Evolutionary conservation across 2,329 filamentous ascomycete species (phyloP).

Genomic region (Immersiporthe knoxdaviesiana): DNA sequence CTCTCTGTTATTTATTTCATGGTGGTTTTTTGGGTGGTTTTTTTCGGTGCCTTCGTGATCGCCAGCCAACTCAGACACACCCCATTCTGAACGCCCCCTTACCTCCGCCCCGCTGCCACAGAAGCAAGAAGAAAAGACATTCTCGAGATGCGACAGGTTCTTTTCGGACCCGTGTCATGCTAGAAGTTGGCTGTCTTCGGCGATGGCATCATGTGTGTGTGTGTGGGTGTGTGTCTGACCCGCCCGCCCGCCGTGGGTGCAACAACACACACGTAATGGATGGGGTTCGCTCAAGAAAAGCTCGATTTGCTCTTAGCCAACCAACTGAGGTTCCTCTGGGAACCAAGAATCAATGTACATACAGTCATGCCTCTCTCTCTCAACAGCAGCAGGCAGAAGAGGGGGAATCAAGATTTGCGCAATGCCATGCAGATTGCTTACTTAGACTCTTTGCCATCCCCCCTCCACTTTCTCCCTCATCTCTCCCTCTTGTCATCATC

Average conservation of each 20-base stretch:
- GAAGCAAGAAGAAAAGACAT: background rate
- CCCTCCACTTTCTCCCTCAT: background rate
- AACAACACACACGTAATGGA: too few relatives aligned
- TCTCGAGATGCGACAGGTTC: constrained; percentile 26
- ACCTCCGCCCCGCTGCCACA: background rate
- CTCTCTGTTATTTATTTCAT: background rate
- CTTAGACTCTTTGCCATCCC: background rate
- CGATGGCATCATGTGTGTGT: background rate
- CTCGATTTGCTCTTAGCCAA: background rate
- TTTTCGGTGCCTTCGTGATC: background rate
- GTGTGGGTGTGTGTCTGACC: background rate
- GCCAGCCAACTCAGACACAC: background rate
- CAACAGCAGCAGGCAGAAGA: constrained; percentile 20
- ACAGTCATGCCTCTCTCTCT: constrained; percentile 8
- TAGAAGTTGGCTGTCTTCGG: background rate
- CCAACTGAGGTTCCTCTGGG: background rate
- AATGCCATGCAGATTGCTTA: background rate
- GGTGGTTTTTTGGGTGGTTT: background rate
- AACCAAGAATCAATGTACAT: background rate
- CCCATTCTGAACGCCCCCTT: too few relatives aligned
- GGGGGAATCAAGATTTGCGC: background rate
- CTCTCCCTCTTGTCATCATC: background rate
- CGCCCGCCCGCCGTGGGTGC: too few relatives aligned
- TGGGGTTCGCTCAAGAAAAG: too few relatives aligned
- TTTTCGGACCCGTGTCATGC: background rate